A percentile compares a stretch with the other conserved stretches of the same genome.
These are phyloP conservation scores for Hanseniaspora uvarum DNA, from an alignment of 1,139 yeast species.

Conservation along the genomic window DNA sequence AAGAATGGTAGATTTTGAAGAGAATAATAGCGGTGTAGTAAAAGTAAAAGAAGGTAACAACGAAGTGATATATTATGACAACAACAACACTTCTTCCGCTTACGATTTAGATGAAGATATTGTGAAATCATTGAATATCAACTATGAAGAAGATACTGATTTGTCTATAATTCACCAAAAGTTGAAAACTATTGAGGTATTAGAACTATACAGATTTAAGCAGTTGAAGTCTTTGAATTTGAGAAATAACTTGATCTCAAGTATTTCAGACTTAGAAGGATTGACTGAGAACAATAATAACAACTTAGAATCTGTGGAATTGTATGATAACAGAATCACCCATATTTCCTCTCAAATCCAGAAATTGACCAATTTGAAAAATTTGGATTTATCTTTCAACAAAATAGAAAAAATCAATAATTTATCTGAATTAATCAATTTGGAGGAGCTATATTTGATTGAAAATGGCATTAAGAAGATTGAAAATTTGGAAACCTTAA, in stretches of 20 bases:
- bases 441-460: slow-evolving; percentile 63
- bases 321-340: slow-evolving; percentile 83
- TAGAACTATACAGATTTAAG: slow-evolving; percentile 50
- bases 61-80: slow-evolving; percentile 9
- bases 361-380: slow-evolving; percentile 47
- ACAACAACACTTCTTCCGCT: slow-evolving; percentile 3
- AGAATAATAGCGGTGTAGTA: background rate
- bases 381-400: slow-evolving; percentile 80
- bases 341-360: slow-evolving; percentile 64
- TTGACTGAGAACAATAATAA: slow-evolving; percentile 43
- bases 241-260: slow-evolving; percentile 73
- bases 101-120: slow-evolving; percentile 11
- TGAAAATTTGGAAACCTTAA: slow-evolving; percentile 31
- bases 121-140: slow-evolving; percentile 33
- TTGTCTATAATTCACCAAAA: slow-evolving; percentile 74
- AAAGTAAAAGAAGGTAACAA: slow-evolving; percentile 11
- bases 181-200: slow-evolving; percentile 54
- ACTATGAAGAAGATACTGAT: slow-evolving; percentile 50
- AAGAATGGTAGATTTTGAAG: background rate
- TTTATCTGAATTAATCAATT: slow-evolving; percentile 48
- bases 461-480: slow-evolving; percentile 77
- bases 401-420: slow-evolving; percentile 81
- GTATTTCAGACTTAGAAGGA: slow-evolving; percentile 58
- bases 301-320: slow-evolving; percentile 56
- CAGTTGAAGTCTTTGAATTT: slow-evolving; percentile 55